A percentile compares a stretch with the other conserved stretches of the same genome.
phyloP scores from a whole-genome alignment of 805 yeast genomes.

The Pichia californica region DNA sequence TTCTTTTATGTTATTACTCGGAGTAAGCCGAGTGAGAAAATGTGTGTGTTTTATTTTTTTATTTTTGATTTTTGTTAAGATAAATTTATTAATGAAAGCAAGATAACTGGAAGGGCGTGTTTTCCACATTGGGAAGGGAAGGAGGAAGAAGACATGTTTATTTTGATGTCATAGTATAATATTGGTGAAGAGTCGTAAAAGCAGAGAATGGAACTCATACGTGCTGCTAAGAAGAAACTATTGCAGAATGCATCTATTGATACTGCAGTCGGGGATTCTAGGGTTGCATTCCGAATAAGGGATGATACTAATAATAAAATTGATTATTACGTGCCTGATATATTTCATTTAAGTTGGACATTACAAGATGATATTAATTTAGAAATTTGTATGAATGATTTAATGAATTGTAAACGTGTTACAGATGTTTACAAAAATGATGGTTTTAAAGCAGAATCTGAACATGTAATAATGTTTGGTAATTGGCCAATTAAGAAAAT shows the following conservation, averaged over 20 bases:
- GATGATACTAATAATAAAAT: background rate
- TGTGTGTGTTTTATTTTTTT: background rate
- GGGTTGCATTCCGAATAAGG: background rate
- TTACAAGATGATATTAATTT: constrained; percentile 20
- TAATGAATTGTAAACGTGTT: constrained; percentile 17
- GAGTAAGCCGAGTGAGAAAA: background rate
- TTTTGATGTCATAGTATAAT: background rate
- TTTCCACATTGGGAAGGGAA: too few relatives aligned
- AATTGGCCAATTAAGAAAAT: constrained; percentile 40
- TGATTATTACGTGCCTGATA: constrained; percentile 1
- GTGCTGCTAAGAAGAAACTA: constrained; percentile 1
- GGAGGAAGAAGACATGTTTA: too few relatives aligned
- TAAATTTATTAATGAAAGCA: too few relatives aligned
- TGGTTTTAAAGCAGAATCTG: constrained; percentile 13
- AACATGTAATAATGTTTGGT: constrained; percentile 23
- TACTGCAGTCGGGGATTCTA: background rate
- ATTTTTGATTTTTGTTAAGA: too few relatives aligned
- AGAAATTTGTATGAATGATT: constrained; percentile 26
- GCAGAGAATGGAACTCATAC: background rate
- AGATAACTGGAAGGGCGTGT: background rate
- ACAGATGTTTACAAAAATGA: constrained; percentile 22
- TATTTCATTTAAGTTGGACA: constrained; percentile 4
- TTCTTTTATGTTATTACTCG: background rate
- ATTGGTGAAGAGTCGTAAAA: background rate
- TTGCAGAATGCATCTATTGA: background rate